Evolutionary conservation across 2,329 filamentous ascomycete genomes (phyloP).

Genomic region (Harringtonia aguacate): DNA sequence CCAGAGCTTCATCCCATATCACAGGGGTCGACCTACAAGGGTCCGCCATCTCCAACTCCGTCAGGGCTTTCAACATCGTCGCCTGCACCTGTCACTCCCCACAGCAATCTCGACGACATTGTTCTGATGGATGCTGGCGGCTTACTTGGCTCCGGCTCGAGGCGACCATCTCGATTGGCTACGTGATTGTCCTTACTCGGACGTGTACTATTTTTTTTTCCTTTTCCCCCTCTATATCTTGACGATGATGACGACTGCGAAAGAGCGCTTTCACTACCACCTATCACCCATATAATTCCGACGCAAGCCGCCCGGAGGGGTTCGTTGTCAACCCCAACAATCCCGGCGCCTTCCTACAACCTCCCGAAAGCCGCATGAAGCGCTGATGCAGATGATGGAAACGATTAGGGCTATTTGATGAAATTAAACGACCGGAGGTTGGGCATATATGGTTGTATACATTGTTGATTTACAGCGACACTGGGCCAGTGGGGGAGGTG

Average conservation of each 20-base stretch:
- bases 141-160: conserved; percentile 3
- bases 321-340: no score
- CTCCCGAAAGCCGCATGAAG: no score
- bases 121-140: conserved; percentile 11
- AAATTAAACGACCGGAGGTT: background rate
- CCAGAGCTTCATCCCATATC: conserved; percentile 34
- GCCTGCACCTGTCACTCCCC: background rate
- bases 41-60: background rate
- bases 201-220: background rate
- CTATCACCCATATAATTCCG: no score
- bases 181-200: background rate
- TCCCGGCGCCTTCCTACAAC: no score
- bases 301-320: no score
- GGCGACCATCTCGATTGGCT: background rate
- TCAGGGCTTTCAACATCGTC: background rate
- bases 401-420: background rate
- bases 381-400: no score
- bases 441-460: background rate
- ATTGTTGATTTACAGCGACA: no score
- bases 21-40: conserved; percentile 12
- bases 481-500: no score
- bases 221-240: background rate
- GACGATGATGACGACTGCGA: background rate
- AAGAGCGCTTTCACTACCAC: background rate
- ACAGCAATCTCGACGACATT: conserved; percentile 4